These are phyloP conservation scores for Xylariaceae sp. DNA, from an alignment of 2,329 filamentous ascomycete genomes.

Conservation along the genomic window DNA sequence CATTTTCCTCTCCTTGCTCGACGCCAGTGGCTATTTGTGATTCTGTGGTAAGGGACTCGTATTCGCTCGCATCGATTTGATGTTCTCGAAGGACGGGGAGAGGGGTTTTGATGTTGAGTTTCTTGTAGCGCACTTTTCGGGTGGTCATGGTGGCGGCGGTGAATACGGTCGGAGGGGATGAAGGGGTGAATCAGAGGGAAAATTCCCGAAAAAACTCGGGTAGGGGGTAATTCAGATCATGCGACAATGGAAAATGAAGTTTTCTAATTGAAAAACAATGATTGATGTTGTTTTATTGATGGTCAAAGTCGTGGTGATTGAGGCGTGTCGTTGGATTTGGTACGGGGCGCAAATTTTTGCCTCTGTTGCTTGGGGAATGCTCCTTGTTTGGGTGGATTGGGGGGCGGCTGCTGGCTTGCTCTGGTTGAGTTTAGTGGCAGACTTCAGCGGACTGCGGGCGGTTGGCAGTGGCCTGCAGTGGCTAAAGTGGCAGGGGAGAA, in stretches of 20 bases:
- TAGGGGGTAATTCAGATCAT: conserved; percentile 57
- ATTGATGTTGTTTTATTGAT: conserved; percentile 54
- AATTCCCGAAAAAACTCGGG: conserved; percentile 61
- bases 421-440: too few species aligned
- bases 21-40: conserved; percentile 91
- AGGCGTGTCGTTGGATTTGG: conserved; percentile 55
- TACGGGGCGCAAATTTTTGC: conserved; percentile 54
- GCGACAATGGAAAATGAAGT: conserved; percentile 47
- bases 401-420: conserved; percentile 10
- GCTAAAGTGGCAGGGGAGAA: too few species aligned
- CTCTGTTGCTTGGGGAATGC: conserved; percentile 25
- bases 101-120: conserved; percentile 86
- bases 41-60: conserved; percentile 80
- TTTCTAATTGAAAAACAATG: conserved; percentile 51
- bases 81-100: conserved; percentile 84
- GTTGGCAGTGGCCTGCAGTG: too few species aligned
- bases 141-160: conserved; percentile 52
- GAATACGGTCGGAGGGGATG: conserved; percentile 28
- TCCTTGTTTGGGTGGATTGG: conserved; percentile 16
- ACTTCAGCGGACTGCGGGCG: too few species aligned
- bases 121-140: conserved; percentile 76
- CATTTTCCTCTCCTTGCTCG: conserved; percentile 95
- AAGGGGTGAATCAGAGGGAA: conserved; percentile 46
- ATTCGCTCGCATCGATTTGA: conserved; percentile 81
- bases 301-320: conserved; percentile 38